Evolutionary conservation across 208 protist species (phyloP).

Genomic region (Wallacemonas sp.): DNA sequence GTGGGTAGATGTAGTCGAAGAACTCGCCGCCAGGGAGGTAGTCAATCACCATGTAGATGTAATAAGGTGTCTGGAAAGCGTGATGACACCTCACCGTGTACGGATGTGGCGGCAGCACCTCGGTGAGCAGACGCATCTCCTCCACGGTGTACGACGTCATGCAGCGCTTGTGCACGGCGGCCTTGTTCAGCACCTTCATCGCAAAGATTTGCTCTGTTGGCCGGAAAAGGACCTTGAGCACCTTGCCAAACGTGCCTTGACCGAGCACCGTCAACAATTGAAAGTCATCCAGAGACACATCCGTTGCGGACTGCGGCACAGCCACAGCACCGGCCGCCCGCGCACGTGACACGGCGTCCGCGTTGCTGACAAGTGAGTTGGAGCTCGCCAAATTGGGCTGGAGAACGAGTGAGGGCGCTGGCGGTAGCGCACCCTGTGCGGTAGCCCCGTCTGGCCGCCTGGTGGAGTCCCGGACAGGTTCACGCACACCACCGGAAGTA

Average conservation of each 20-base stretch:
- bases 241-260: constrained; percentile 94
- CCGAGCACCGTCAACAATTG: constrained; percentile 89
- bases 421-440: not conserved
- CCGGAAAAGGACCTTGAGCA: constrained; percentile 87
- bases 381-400: no score
- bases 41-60: constrained; percentile 92
- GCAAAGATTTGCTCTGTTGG: constrained; percentile 73
- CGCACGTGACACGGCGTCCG: constrained; percentile 3
- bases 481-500: no score
- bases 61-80: constrained; percentile 86
- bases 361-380: constrained; percentile 10
- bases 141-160: constrained; percentile 90
- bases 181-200: constrained; percentile 92
- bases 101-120: constrained; percentile 75
- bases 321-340: not conserved
- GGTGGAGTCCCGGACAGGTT: no score
- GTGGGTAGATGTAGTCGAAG: constrained; percentile 90
- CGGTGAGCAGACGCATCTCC: constrained; percentile 75
- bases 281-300: constrained; percentile 79
- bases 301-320: constrained; percentile 13
- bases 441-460: no score
- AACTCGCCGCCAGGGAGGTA: constrained; percentile 95
- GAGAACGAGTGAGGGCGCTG: not conserved
- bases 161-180: constrained; percentile 70
- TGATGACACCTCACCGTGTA: constrained; percentile 88